Evolutionary conservation across 257 asterid genomes (phyloP).

Genomic region (Scutellaria galericulata): DNA sequence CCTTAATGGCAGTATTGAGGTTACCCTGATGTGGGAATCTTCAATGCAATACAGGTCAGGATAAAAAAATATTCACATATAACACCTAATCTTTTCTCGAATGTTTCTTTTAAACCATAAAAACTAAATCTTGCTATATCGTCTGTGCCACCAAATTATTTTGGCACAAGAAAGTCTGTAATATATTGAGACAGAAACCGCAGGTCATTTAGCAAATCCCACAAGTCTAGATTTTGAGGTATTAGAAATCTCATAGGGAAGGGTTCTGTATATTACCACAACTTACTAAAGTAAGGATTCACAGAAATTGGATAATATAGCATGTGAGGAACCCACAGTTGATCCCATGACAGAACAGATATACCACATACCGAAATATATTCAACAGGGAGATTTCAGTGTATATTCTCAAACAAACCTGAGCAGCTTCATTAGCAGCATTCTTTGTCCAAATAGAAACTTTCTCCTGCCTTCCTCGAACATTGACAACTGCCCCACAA

Average conservation of each 20-base stretch:
- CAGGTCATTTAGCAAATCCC: constrained; percentile 17
- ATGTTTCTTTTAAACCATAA: constrained; percentile 5
- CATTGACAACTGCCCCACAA: constrained; percentile 95
- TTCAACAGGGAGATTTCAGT: neutral
- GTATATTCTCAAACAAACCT: constrained; percentile 55
- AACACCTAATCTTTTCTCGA: neutral
- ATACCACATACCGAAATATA: constrained; percentile 13
- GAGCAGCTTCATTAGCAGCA: constrained; percentile 93
- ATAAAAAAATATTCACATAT: neutral
- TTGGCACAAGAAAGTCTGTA: neutral
- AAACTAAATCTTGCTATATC: neutral
- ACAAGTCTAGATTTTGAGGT: constrained; percentile 1
- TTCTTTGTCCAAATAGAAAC: constrained; percentile 90
- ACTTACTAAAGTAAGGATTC: constrained; percentile 11
- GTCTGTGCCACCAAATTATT: constrained; percentile 7
- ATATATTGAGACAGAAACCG: neutral
- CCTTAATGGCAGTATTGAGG: neutral
- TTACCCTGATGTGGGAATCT: neutral
- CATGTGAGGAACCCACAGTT: neutral
- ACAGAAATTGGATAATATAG: constrained; percentile 6
- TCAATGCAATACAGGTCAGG: neutral
- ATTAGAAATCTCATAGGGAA: neutral
- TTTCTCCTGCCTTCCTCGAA: constrained; percentile 74
- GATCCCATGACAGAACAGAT: neutral
- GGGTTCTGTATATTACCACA: neutral